A percentile compares a stretch with the other conserved stretches of the same genome.
phyloP scores from a whole-genome alignment of 2,329 filamentous ascomycete species.

The Huntiella decipiens region DNA sequence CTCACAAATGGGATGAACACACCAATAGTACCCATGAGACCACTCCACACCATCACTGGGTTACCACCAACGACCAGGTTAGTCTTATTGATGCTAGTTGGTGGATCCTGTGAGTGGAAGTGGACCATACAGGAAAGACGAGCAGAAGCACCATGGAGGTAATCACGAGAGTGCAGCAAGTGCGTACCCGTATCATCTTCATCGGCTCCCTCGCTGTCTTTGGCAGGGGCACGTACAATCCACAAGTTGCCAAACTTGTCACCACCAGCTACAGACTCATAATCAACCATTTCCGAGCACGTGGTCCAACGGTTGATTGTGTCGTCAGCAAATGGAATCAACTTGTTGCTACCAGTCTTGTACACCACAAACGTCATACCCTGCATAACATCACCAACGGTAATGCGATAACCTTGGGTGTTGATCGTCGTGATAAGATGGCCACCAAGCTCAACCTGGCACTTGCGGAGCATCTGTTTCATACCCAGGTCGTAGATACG shows the following conservation, averaged over 20 bases:
- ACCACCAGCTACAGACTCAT: conserved; percentile 82
- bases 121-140: conserved; percentile 72
- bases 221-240: conserved; percentile 71
- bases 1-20: conserved; percentile 81
- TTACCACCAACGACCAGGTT: conserved; percentile 79
- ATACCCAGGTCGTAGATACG: conserved; percentile 86
- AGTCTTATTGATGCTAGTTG: conserved; percentile 75
- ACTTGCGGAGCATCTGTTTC: conserved; percentile 79
- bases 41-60: conserved; percentile 82
- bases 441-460: conserved; percentile 59
- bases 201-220: conserved; percentile 75
- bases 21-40: conserved; percentile 83
- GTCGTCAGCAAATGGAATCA: conserved; percentile 90
- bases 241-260: conserved; percentile 98
- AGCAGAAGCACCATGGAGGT: conserved; percentile 76
- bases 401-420: conserved; percentile 76
- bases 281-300: conserved; percentile 84
- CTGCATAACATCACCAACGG: conserved; percentile 84
- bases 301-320: conserved; percentile 80
- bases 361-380: conserved; percentile 85
- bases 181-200: conserved; percentile 78
- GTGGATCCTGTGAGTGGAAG: conserved; percentile 81
- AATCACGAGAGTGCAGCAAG: conserved; percentile 74
- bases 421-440: conserved; percentile 77
- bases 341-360: conserved; percentile 74